Percentiles rank a stretch among this genome's conserved stretches.
Evolutionary conservation across 371 early-diverging fungal genomes (phyloP).

Genomic region (Mucor saturninus): DNA sequence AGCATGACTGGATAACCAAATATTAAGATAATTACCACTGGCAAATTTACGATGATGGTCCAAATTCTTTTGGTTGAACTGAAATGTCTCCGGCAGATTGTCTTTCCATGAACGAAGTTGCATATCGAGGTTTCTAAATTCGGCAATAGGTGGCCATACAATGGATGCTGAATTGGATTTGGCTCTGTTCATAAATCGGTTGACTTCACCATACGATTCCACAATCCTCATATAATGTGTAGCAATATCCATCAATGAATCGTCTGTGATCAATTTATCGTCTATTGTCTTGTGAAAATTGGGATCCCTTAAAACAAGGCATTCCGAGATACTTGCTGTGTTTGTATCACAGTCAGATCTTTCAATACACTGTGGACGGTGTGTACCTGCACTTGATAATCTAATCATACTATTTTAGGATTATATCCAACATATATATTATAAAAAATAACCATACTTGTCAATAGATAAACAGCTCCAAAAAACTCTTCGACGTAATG

Average conservation of each 20-base stretch:
- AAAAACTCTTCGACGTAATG: slow-evolving; percentile 57
- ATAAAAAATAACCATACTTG: slow-evolving; percentile 15
- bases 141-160: slow-evolving; percentile 56
- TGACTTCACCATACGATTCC: slow-evolving; percentile 54
- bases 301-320: slow-evolving; percentile 45
- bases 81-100: slow-evolving; percentile 36
- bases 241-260: slow-evolving; percentile 41
- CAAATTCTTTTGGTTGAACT: slow-evolving; percentile 38
- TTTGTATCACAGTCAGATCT: slow-evolving; percentile 58
- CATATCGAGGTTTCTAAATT: slow-evolving; percentile 54
- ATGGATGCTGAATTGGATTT: slow-evolving; percentile 42
- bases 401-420: slow-evolving; percentile 9
- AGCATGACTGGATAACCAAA: slow-evolving; percentile 45
- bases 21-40: slow-evolving; percentile 34
- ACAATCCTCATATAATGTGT: slow-evolving; percentile 36
- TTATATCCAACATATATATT: background rate
- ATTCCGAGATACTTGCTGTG: slow-evolving; percentile 53
- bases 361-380: slow-evolving; percentile 61
- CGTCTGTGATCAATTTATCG: slow-evolving; percentile 29
- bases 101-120: slow-evolving; percentile 47
- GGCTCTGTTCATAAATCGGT: slow-evolving; percentile 54
- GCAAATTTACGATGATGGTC: slow-evolving; percentile 35
- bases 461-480: slow-evolving; percentile 63
- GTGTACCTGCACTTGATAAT: slow-evolving; percentile 56
- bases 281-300: slow-evolving; percentile 28